phyloP scores from a whole-genome alignment of 73 alveolate species.

The Paramecium bursaria region DNA sequence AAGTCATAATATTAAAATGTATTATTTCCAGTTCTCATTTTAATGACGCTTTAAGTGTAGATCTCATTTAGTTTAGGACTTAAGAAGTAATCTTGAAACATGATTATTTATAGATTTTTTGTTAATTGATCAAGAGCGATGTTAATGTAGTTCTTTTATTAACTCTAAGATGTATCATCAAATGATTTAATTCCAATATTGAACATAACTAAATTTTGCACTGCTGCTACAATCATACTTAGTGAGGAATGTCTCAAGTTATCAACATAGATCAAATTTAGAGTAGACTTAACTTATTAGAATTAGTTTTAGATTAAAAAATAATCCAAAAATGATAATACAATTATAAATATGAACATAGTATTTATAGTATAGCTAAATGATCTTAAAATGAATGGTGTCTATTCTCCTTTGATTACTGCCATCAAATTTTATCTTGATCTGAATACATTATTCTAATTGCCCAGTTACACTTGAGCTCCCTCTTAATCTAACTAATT shows the following conservation, averaged over 20 bases:
- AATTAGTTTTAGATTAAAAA: constrained; percentile 41
- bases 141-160: neutral
- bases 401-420: constrained; percentile 21
- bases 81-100: neutral
- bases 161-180: neutral
- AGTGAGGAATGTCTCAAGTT: constrained; percentile 2
- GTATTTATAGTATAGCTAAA: constrained; percentile 47
- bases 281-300: constrained; percentile 5
- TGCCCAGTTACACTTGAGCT: neutral
- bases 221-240: neutral
- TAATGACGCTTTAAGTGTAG: constrained; percentile 5
- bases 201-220: neutral
- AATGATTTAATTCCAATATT: constrained; percentile 16
- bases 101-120: neutral
- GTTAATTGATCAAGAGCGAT: neutral
- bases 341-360: neutral
- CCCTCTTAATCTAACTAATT: constrained; percentile 28
- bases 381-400: constrained; percentile 3
- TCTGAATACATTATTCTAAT: constrained; percentile 39
- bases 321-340: constrained; percentile 50
- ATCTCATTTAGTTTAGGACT: neutral
- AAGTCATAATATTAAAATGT: constrained; percentile 18
- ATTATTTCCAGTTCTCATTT: neutral
- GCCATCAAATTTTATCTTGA: constrained; percentile 50
- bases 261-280: neutral